Evolutionary conservation across 345 rosid genomes (phyloP).

Genomic region (Eucalyptus leucophloia): DNA sequence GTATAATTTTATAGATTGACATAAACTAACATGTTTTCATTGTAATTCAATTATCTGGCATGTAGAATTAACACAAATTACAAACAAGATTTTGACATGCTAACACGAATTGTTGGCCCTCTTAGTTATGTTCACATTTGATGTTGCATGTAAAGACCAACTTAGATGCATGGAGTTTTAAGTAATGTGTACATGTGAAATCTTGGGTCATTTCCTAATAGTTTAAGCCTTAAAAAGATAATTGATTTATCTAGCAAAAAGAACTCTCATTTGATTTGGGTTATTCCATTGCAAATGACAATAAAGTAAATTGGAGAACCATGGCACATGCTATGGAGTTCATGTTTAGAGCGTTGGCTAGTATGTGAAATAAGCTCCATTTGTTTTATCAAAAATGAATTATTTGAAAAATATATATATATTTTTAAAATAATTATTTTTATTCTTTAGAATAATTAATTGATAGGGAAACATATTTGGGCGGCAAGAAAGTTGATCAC

Average conservation of each 20-base stretch:
- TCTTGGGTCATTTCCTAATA: not conserved
- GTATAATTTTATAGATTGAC: not conserved
- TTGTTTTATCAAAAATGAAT: accelerated
- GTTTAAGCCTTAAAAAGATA: not conserved
- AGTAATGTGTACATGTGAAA: not conserved
- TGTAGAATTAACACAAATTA: not conserved
- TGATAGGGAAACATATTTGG: not conserved
- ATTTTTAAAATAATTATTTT: not conserved
- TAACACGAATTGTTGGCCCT: not conserved
- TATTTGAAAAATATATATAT: not conserved
- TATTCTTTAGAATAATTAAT: not conserved
- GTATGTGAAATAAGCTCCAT: not conserved
- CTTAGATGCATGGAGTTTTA: not conserved
- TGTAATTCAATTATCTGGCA: accelerated
- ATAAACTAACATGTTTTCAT: not conserved
- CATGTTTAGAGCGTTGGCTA: not conserved
- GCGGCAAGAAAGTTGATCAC: not conserved
- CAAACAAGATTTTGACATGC: not conserved
- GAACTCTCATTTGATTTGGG: not conserved
- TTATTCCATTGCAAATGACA: not conserved
- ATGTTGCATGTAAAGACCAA: not conserved
- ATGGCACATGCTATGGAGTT: not conserved
- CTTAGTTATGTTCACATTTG: not conserved
- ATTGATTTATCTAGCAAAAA: not conserved
- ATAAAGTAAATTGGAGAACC: not conserved